A percentile compares a stretch with the other conserved stretches of the same genome.
Evolutionary conservation across 2,329 filamentous ascomycete species (phyloP).

Genomic region (Rhexocercosporidium sp.): DNA sequence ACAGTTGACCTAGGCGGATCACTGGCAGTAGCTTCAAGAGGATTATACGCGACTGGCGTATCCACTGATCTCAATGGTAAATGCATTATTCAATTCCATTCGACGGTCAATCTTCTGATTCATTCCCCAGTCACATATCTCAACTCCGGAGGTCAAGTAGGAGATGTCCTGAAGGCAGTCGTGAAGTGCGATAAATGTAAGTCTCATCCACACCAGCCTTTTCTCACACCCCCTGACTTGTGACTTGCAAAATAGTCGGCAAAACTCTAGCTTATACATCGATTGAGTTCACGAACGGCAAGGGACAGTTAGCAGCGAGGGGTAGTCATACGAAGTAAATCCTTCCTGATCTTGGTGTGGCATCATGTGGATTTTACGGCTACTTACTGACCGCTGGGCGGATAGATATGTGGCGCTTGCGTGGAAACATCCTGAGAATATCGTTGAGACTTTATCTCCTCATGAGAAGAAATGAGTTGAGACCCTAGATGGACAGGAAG

Average conservation of each 20-base stretch:
- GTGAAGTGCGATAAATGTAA: constrained; percentile 67
- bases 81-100: neutral
- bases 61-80: constrained; percentile 68
- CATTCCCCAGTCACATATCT: constrained; percentile 63
- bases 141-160: constrained; percentile 60
- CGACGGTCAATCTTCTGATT: neutral
- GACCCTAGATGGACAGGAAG: neutral
- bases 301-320: constrained; percentile 64
- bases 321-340: constrained; percentile 70
- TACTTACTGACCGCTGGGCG: neutral
- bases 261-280: constrained; percentile 67
- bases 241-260: constrained; percentile 54
- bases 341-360: neutral
- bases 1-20: constrained; percentile 68
- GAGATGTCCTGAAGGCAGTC: constrained; percentile 60
- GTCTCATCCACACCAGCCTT: neutral
- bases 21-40: constrained; percentile 67
- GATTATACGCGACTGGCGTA: constrained; percentile 66
- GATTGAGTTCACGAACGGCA: constrained; percentile 61
- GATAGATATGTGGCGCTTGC: constrained; percentile 43
- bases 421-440: constrained; percentile 44
- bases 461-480: constrained; percentile 18
- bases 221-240: neutral
- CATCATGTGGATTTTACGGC: neutral
- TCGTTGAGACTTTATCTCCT: constrained; percentile 41